Base-by-base conservation (phyloP, 2,329 filamentous ascomycete species). In the Myriosclerotinia curreyana region DNA sequence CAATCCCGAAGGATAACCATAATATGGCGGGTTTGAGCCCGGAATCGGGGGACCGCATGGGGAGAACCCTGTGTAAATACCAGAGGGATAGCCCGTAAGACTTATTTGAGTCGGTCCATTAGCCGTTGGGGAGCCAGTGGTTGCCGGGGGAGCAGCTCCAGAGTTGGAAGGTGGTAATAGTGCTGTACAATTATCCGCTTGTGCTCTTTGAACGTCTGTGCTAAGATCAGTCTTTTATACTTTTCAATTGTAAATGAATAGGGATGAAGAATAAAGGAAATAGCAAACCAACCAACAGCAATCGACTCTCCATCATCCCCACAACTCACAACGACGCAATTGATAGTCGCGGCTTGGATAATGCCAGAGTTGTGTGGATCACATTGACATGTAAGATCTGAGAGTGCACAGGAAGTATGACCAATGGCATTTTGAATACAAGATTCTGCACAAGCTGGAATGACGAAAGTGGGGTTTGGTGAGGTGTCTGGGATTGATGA, bases 81-180 rank as follows among this genome's bases (percentile, higher is more conserved):
- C 55, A 2, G 55, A 48, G 9, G 55, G 55, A 7, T 48, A 25
- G 4, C 55, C 31, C 7, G 42, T 36, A 15, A 58, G 55, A 36
- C 55, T 58, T 36, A 38, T 58, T 9, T 58, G 42, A 11, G 28
- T 58, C 12, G 42, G 55, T 20, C 28, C 28, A 8, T 48, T 58
- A 14, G 42, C 42, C 5, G 42, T 58, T 14, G 17, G 28, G 12
- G 55, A 22, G 28, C 55, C 55, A 3, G 55, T 48, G 22, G 36
- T 48, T 17, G 28, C n/a, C 2, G 53, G 28, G 20, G 38, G 42
- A 28, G n/a, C 1, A 5, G 12, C 14, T 9, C 5, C 20, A 15
- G 46, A 28, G 22, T 28, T 17, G 17, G 36, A 1, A 12, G 28
- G 20, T 15, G 20, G 1, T 20, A 12, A 36, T 22, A 48, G n/a